These are phyloP conservation scores for Penicillium atrosanguineum DNA, from an alignment of 495 filamentous ascomycete genomes.

Conservation along the genomic window DNA sequence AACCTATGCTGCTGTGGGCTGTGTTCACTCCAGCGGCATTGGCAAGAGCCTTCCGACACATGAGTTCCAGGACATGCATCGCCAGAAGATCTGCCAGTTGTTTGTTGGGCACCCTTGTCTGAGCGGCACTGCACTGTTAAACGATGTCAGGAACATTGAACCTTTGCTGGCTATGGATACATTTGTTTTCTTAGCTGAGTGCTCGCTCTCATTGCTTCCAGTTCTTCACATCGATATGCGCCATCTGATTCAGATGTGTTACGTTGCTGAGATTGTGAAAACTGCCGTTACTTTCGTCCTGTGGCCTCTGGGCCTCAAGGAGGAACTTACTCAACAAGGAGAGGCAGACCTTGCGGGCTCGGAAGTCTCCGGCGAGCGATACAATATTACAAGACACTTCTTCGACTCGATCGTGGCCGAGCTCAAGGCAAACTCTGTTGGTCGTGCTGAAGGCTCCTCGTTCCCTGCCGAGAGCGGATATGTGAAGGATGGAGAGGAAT, in stretches of 20 bases:
- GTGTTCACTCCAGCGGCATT: constrained; percentile 51
- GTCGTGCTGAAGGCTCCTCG: constrained; percentile 40
- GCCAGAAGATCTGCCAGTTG: constrained; percentile 73
- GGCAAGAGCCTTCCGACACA: constrained; percentile 56
- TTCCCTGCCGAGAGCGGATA: constrained; percentile 44
- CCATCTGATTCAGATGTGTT: constrained; percentile 85
- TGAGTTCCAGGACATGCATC: constrained; percentile 68
- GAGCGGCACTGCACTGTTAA: constrained; percentile 34
- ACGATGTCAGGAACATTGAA: constrained; percentile 50
- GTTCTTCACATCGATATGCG: constrained; percentile 72
- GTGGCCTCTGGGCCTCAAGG: constrained; percentile 42
- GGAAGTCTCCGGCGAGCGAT: constrained; percentile 31
- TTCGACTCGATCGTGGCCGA: constrained; percentile 42
- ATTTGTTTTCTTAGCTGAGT: constrained; percentile 84
- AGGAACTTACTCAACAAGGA: constrained; percentile 34
- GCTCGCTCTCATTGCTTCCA: constrained; percentile 66
- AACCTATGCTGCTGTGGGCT: constrained; percentile 78
- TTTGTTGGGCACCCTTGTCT: constrained; percentile 59
- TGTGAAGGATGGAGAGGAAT: constrained; percentile 43
- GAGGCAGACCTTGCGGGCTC: constrained; percentile 29
- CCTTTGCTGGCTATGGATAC: constrained; percentile 75
- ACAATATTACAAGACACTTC: constrained; percentile 34
- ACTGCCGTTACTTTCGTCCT: constrained; percentile 52
- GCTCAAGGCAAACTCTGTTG: constrained; percentile 44
- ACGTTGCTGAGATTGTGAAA: constrained; percentile 87